Base-by-base conservation (phyloP, 2,329 filamentous ascomycete genomes). In the Fusarium sp. region DNA sequence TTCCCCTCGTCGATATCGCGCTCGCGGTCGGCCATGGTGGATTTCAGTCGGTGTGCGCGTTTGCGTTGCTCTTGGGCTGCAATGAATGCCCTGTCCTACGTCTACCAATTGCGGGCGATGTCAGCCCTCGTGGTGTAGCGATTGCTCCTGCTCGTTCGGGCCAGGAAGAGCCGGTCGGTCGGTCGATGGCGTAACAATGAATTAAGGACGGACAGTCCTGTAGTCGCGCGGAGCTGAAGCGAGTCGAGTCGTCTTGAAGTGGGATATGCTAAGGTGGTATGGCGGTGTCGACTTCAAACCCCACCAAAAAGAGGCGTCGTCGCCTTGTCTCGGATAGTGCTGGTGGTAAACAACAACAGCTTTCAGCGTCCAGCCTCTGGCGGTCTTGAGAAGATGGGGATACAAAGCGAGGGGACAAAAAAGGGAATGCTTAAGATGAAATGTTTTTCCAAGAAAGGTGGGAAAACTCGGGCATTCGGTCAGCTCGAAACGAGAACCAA, bases 1-100 rank as follows among this genome's bases (percentile, higher is more conserved):
- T 87, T 85, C 70, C 75, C 72, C 47, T 83, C 81, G 40, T 85
- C 82, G 51, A 83, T 79, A 27, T 86, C 83, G 60, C 83, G 82
- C 56, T 84, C 81, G 65, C 82, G 81, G 74, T 86, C 84, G 62
- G 83, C 82, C 86, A 88, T 88, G 65, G 46, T 75, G 68, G 52
- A 31, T 59, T 64, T 44, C 39, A 60, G 60, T 62, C 40, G 61
- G 58, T 44, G 60, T 31, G 39, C 34, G 10, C 53, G 57, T 46
- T 67, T 58, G 18, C 18, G 60, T 53, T 43, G 16, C 44, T 56
- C 53, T 68, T 51, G 34, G 52, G 37, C 59, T 28, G 54, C 48
- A 39, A 56, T 47, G 51, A 51, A 41, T 40, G 9, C 36, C 31
- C n/a, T 46, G 53, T 56, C 50, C 66, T 62, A 47, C 66, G 66